Percentiles rank a stretch among this genome's conserved stretches.
These are phyloP conservation scores for Apiotrichum akiyoshidainum DNA, from an alignment of 1,284 basidiomycete species.

Conservation along the genomic window DNA sequence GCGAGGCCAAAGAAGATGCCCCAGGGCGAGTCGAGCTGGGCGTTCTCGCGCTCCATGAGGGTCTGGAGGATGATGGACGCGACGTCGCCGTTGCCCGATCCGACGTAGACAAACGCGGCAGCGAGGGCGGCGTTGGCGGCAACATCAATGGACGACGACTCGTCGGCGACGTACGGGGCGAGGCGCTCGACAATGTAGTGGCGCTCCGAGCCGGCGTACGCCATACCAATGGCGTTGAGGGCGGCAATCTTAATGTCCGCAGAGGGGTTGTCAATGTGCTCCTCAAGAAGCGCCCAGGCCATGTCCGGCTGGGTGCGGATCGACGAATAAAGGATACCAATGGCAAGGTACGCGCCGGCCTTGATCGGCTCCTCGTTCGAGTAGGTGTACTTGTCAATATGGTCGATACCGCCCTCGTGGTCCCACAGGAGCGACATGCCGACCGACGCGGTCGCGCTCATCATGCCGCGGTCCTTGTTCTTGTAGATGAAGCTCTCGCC, in stretches of 20 bases:
- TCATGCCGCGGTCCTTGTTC: constrained; percentile 98
- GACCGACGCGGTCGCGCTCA: constrained; percentile 91
- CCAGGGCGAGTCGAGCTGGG: constrained; percentile 86
- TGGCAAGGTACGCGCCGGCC: constrained; percentile 92
- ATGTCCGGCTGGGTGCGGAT: constrained; percentile 92
- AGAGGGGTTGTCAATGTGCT: constrained; percentile 86
- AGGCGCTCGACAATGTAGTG: constrained; percentile 78
- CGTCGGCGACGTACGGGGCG: constrained; percentile 77
- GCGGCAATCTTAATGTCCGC: constrained; percentile 79
- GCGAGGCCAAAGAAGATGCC: constrained; percentile 85
- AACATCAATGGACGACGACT: constrained; percentile 81
- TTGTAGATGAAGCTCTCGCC: constrained; percentile 99
- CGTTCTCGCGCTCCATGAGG: constrained; percentile 76
- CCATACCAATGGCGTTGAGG: constrained; percentile 84
- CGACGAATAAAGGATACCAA: constrained; percentile 85
- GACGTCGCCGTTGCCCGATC: constrained; percentile 91
- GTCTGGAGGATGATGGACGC: constrained; percentile 86
- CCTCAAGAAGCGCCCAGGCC: constrained; percentile 83
- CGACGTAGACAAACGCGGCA: constrained; percentile 92
- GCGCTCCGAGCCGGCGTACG: constrained; percentile 88
- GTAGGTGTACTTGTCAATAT: constrained; percentile 98
- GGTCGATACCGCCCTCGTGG: constrained; percentile 86
- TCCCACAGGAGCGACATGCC: constrained; percentile 96
- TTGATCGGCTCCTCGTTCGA: constrained; percentile 96
- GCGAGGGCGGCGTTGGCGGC: constrained; percentile 80